phyloP scores from a whole-genome alignment of 345 rosid genomes.

The Aquilaria yunnanensis region DNA sequence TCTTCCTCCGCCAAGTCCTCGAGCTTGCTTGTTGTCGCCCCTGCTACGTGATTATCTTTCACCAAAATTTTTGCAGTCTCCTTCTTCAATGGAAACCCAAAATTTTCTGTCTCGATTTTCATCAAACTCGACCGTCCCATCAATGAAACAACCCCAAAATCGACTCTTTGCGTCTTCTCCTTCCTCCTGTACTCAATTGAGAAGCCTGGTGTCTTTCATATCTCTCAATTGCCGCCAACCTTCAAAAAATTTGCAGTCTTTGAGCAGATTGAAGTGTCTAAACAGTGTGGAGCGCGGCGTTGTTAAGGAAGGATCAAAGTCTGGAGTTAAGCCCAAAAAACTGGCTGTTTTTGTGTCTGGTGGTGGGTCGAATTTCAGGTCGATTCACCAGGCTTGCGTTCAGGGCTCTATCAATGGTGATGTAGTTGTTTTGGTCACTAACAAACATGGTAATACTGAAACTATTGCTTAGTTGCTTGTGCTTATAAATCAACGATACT shows the following conservation, averaged over 20 bases:
- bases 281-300: constrained; percentile 7
- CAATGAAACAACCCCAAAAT: background rate
- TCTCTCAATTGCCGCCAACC: background rate
- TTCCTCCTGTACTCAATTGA: background rate
- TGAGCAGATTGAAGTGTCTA: constrained; percentile 12
- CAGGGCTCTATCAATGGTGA: constrained; percentile 57
- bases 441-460: constrained; percentile 40
- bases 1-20: too few relatives aligned
- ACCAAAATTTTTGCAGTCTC: too few relatives aligned
- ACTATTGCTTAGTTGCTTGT: background rate
- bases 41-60: too few relatives aligned
- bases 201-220: constrained; percentile 10
- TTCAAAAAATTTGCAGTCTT: constrained; percentile 1
- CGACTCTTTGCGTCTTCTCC: background rate
- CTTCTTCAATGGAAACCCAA: constrained; percentile 19
- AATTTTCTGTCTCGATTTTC: constrained; percentile 13
- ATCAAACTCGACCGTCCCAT: constrained; percentile 15
- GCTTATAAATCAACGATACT: background rate
- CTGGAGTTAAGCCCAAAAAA: constrained; percentile 42
- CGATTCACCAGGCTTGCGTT: constrained; percentile 65
- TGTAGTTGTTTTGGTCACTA: constrained; percentile 62
- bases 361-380: constrained; percentile 83
- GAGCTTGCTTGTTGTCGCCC: too few relatives aligned
- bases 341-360: constrained; percentile 86
- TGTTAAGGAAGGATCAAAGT: constrained; percentile 5